These are phyloP conservation scores for Colletotrichum orchidophilum DNA, from an alignment of 2,329 filamentous ascomycete species.

Conservation along the genomic window DNA sequence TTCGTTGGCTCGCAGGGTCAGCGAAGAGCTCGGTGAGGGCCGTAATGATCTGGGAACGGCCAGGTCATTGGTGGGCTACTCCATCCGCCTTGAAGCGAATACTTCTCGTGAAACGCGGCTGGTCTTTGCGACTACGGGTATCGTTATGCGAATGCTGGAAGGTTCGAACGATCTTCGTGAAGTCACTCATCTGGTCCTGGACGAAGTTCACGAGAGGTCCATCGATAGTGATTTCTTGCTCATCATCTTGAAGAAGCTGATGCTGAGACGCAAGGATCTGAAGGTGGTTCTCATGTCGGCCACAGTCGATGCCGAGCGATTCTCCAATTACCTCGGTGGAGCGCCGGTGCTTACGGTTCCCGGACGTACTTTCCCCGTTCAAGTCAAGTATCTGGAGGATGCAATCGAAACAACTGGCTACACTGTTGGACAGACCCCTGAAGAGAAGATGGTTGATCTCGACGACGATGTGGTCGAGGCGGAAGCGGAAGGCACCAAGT, in stretches of 20 bases:
- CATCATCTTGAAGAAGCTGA: conserved; percentile 87
- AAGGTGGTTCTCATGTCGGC: conserved; percentile 98
- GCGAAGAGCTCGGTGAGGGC: conserved; percentile 90
- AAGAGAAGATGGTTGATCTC: conserved; percentile 67
- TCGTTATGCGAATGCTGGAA: conserved; percentile 98
- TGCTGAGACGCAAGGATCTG: conserved; percentile 79
- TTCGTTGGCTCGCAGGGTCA: conserved; percentile 90
- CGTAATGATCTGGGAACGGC: conserved; percentile 83
- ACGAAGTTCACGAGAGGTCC: conserved; percentile 95
- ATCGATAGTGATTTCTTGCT: conserved; percentile 97
- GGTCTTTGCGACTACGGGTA: conserved; percentile 89
- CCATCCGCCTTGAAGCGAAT: conserved; percentile 91
- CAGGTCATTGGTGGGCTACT: conserved; percentile 90
- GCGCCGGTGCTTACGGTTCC: conserved; percentile 92
- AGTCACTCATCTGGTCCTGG: conserved; percentile 93
- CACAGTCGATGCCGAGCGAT: conserved; percentile 90
- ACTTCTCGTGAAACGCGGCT: conserved; percentile 83
- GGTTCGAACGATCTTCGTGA: conserved; percentile 86
- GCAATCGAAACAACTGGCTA: conserved; percentile 89
- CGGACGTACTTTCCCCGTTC: conserved; percentile 91
- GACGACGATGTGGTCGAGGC: conserved; percentile 68
- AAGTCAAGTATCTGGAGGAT: conserved; percentile 90
- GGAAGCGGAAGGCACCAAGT: conserved; percentile 54
- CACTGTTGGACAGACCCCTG: conserved; percentile 53
- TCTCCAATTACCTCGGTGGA: conserved; percentile 86